Evolutionary conservation across 2,329 filamentous ascomycete genomes (phyloP).

Genomic region (Colletotrichum noveboracense): DNA sequence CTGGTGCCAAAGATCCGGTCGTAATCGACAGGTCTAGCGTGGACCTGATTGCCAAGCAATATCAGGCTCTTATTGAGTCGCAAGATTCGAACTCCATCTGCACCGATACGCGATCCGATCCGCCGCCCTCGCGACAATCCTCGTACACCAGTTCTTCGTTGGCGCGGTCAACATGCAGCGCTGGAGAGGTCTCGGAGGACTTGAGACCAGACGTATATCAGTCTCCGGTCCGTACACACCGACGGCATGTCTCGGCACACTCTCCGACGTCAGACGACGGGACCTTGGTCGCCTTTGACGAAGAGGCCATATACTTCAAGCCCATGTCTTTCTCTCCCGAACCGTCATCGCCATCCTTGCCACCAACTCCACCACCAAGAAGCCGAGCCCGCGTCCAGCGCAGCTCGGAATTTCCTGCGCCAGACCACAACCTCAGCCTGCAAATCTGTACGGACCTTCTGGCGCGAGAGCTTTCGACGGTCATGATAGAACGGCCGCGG

Average conservation of each 20-base stretch:
- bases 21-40: constrained; percentile 44
- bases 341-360: constrained; percentile 31
- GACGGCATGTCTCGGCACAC: constrained; percentile 10
- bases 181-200: background rate
- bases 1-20: constrained; percentile 25
- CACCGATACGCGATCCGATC: constrained; percentile 32
- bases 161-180: background rate
- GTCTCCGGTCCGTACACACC: background rate
- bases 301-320: constrained; percentile 53
- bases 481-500: constrained; percentile 33
- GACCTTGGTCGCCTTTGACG: constrained; percentile 52
- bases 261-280: constrained; percentile 49
- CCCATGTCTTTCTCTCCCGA: constrained; percentile 45
- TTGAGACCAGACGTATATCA: background rate
- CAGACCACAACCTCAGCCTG: constrained; percentile 44
- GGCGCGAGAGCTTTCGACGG: constrained; percentile 52
- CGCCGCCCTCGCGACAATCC: constrained; percentile 20
- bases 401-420: background rate
- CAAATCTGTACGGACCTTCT: constrained; percentile 58
- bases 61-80: constrained; percentile 50
- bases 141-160: background rate
- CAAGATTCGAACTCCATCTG: constrained; percentile 39
- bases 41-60: constrained; percentile 57
- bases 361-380: constrained; percentile 32
- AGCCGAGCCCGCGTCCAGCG: constrained; percentile 9